Evolutionary conservation across 2,329 filamentous ascomycete species (phyloP).

Genomic region (Thyridium curvatum): DNA sequence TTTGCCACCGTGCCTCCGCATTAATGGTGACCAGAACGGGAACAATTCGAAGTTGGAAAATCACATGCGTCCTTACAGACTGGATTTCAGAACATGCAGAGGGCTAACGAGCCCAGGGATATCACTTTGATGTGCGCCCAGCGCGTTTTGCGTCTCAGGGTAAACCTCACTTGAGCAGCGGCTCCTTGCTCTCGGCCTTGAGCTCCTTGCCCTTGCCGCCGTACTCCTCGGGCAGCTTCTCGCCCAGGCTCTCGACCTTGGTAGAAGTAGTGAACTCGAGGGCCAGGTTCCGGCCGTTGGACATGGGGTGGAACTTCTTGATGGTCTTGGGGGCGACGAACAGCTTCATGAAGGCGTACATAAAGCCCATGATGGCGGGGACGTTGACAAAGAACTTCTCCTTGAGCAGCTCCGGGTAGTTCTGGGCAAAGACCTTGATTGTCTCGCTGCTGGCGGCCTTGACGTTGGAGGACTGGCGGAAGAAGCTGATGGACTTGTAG

Average conservation of each 20-base stretch:
- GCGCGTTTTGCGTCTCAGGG: no score
- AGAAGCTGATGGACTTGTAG: slow-evolving; percentile 81
- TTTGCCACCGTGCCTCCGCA: no score
- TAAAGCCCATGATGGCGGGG: slow-evolving; percentile 83
- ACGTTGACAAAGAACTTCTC: slow-evolving; percentile 97
- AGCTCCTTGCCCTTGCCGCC: slow-evolving; percentile 59
- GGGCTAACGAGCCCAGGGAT: no score
- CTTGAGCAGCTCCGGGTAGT: slow-evolving; percentile 83
- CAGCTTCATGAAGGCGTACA: slow-evolving; percentile 69
- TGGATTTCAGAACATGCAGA: no score
- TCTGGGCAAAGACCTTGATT: slow-evolving; percentile 72
- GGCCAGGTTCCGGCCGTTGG: slow-evolving; percentile 64
- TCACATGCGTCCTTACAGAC: no score
- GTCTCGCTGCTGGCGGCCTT: slow-evolving; percentile 73
- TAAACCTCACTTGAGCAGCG: slow-evolving; percentile 11
- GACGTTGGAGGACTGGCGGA: slow-evolving; percentile 71
- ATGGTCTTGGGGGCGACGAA: slow-evolving; percentile 68
- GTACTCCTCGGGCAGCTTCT: slow-evolving; percentile 67
- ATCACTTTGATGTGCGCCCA: no score
- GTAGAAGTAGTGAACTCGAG: slow-evolving; percentile 41
- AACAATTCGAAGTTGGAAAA: no score
- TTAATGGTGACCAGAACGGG: no score
- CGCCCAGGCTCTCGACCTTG: slow-evolving; percentile 50
- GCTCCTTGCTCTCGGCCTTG: slow-evolving; percentile 14
- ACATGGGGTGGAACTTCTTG: slow-evolving; percentile 74